phyloP scores from a whole-genome alignment of 2,329 filamentous ascomycete species.

The Trichophyton equinum region DNA sequence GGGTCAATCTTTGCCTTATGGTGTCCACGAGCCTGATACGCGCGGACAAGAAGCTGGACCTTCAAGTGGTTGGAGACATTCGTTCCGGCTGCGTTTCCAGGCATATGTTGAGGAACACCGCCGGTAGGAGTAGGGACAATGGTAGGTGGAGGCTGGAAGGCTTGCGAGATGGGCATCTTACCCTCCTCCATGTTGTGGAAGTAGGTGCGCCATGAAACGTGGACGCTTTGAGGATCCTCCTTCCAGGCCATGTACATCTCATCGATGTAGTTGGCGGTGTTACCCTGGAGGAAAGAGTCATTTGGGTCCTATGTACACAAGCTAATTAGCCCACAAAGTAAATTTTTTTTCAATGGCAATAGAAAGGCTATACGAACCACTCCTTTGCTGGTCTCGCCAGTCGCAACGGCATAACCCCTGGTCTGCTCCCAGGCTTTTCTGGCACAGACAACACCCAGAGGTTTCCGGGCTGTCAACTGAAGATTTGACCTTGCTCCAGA shows the following conservation, averaged over 20 bases:
- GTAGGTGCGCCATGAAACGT: conserved; percentile 98
- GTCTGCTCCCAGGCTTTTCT: conserved; percentile 29
- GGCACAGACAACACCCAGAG: conserved; percentile 31
- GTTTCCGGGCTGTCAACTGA: conserved; percentile 30
- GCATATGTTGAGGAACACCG: conserved; percentile 60
- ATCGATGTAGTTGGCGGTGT: conserved; percentile 97
- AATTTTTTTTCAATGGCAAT: conserved; percentile 4
- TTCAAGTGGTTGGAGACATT: conserved; percentile 95
- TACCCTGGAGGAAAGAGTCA: conserved; percentile 93
- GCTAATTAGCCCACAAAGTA: not conserved
- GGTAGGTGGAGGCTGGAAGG: conserved; percentile 89
- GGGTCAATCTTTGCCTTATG: conserved; percentile 98
- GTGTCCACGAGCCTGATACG: conserved; percentile 94
- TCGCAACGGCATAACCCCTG: conserved; percentile 47
- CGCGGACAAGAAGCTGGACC: conserved; percentile 90
- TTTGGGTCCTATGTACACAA: conserved; percentile 53
- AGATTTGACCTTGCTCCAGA: conserved; percentile 14
- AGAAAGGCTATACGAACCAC: conserved; percentile 39
- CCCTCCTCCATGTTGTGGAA: conserved; percentile 99
- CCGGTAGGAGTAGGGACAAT: conserved; percentile 73
- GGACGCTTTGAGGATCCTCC: conserved; percentile 80
- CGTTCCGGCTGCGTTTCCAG: conserved; percentile 55
- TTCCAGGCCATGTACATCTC: conserved; percentile 99
- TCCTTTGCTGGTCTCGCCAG: conserved; percentile 47
- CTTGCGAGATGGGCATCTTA: conserved; percentile 93